These are phyloP conservation scores for Annona cherimola DNA, from an alignment of 164 flowering plant genomes.

Conservation along the genomic window DNA sequence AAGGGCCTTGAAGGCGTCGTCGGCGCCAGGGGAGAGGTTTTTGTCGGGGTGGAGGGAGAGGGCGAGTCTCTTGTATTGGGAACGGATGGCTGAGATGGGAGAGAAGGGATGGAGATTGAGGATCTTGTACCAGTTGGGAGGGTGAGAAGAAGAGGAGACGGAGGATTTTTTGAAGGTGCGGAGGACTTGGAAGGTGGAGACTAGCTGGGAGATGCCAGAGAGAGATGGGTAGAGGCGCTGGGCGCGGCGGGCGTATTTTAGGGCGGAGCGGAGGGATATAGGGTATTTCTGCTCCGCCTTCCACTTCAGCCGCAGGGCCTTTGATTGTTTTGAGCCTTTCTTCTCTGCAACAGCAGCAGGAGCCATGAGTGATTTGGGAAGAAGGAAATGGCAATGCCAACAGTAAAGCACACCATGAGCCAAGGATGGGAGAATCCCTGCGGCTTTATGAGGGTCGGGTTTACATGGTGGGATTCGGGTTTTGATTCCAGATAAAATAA, in stretches of 20 bases:
- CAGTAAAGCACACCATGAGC: no score
- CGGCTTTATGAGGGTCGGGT: no score
- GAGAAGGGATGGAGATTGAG: slow-evolving; percentile 72
- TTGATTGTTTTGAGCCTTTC: slow-evolving; percentile 14
- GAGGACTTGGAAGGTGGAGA: slow-evolving; percentile 55
- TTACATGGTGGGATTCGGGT: no score
- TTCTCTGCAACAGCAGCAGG: slow-evolving; percentile 4
- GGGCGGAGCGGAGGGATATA: slow-evolving; percentile 49
- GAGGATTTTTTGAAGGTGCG: slow-evolving; percentile 20
- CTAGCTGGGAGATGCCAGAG: slow-evolving; percentile 48
- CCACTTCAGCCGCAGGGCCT: slow-evolving; percentile 43
- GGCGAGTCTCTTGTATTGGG: slow-evolving; percentile 72
- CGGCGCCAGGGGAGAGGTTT: slow-evolving; percentile 46
- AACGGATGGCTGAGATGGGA: slow-evolving; percentile 46
- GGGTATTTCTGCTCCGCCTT: slow-evolving; percentile 52
- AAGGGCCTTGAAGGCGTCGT: slow-evolving; percentile 76
- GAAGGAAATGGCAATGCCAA: background rate
- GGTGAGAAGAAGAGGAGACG: background rate
- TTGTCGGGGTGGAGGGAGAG: slow-evolving; percentile 73
- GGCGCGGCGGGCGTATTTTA: slow-evolving; percentile 58
- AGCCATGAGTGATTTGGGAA: background rate
- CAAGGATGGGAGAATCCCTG: no score
- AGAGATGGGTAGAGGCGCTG: slow-evolving; percentile 38
- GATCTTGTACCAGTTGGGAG: slow-evolving; percentile 57
- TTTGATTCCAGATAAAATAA: no score